Conservation (phyloP, 257 asterid species). For the Cynanchum wilfordii region DNA sequence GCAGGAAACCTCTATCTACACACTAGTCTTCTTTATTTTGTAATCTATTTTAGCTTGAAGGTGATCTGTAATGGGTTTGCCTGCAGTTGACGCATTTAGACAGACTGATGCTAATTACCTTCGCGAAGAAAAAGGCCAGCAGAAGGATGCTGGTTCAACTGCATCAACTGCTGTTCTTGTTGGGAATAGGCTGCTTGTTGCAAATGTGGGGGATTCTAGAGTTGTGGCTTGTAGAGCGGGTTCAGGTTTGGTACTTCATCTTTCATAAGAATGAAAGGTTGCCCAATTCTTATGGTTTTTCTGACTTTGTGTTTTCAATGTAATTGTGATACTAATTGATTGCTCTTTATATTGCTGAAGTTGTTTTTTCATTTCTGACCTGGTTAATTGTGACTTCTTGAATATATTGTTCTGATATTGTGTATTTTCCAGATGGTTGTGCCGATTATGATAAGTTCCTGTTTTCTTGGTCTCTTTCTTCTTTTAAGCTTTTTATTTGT, state of each 20-base stretch:
- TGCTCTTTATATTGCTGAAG: neutral
- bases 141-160: slow-evolving; percentile 82
- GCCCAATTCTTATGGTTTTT: neutral
- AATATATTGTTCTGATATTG: neutral
- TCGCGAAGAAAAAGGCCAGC: slow-evolving; percentile 55
- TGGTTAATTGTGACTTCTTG: neutral
- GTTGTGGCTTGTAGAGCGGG: slow-evolving; percentile 79
- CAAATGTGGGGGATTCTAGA: slow-evolving; percentile 83
- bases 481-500: neutral
- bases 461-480: neutral
- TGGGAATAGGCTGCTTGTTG: slow-evolving; percentile 57
- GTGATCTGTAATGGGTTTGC: slow-evolving; percentile 22
- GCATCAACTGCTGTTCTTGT: slow-evolving; percentile 75
- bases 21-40: neutral
- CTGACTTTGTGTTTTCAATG: neutral
- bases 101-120: slow-evolving; percentile 71
- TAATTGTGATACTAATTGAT: neutral
- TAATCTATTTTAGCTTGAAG: slow-evolving; percentile 6
- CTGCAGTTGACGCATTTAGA: slow-evolving; percentile 61
- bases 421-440: neutral
- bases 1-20: neutral
- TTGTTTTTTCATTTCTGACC: neutral
- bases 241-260: slow-evolving; percentile 43
- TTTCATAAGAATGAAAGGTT: neutral
- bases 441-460: neutral